Conservation (phyloP, 2,329 filamentous ascomycete genomes). For the Bipolaris zeicola region DNA sequence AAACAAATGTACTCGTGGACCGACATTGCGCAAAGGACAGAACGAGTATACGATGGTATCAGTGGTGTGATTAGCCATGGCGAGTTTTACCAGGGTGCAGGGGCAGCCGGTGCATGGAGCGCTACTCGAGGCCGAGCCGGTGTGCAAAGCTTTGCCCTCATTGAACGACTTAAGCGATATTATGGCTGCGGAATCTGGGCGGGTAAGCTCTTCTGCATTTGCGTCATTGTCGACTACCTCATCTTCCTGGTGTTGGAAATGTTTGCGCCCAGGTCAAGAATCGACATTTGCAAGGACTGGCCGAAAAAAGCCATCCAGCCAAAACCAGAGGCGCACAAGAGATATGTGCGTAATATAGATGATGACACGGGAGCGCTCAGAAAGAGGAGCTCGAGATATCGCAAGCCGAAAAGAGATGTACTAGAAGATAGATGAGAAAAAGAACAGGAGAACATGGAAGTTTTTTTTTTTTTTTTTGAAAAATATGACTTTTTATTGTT, state of each 20-base stretch:
- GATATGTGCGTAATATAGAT: slow-evolving; percentile 14
- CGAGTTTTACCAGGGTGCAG: slow-evolving; percentile 84
- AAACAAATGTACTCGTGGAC: slow-evolving; percentile 99
- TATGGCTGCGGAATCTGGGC: slow-evolving; percentile 99
- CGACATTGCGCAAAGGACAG: slow-evolving; percentile 90
- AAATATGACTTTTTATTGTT: slow-evolving; percentile 11
- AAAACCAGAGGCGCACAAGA: slow-evolving; percentile 21
- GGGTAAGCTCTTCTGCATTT: slow-evolving; percentile 94
- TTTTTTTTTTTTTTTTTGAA: not conserved
- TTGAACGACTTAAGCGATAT: slow-evolving; percentile 93
- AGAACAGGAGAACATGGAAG: not conserved
- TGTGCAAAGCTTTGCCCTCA: slow-evolving; percentile 86
- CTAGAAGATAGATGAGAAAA: slow-evolving; percentile 21
- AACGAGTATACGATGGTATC: slow-evolving; percentile 94
- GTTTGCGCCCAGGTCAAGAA: slow-evolving; percentile 80
- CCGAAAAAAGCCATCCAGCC: slow-evolving; percentile 67
- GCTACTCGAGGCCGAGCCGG: slow-evolving; percentile 70
- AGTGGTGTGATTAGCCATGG: slow-evolving; percentile 82
- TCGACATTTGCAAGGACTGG: slow-evolving; percentile 92
- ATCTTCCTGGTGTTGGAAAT: slow-evolving; percentile 88
- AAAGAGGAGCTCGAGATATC: slow-evolving; percentile 38
- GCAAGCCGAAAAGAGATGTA: slow-evolving; percentile 33
- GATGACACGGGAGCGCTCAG: slow-evolving; percentile 14
- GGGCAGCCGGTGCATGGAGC: slow-evolving; percentile 69
- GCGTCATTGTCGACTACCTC: slow-evolving; percentile 91